Evolutionary conservation across 2,329 filamentous ascomycete species (phyloP), one percentile per base, ranked within the genome.

Genomic region (Xylariaceae sp.): DNA sequence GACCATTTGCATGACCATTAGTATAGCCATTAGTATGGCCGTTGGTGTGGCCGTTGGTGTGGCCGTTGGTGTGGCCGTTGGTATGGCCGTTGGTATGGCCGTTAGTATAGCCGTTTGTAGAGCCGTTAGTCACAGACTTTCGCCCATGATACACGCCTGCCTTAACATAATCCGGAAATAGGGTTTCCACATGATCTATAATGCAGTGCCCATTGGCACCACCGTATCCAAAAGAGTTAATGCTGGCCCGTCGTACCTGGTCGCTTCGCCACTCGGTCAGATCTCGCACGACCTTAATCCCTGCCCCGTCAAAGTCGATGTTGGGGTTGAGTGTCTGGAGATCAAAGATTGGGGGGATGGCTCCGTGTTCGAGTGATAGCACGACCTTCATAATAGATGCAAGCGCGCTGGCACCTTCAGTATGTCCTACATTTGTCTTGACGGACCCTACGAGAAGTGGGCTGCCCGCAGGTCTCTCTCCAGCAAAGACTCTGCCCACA

Each of bases 161-260:
- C n/a, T 11, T 13, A 5, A 51, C 15, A 24, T 45, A 45, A 15
- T 33, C 35, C 42, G 62, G 45, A 23, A 64, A 42, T 10, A 55
- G 32, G 20, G 36, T 36, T 23, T 51, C 44, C 18, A 61, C 61
- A 18, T 64, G 59, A 23, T 69, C 67, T 6, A 70, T 49, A 7
- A 70, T 59, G 33, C 63, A 63, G 26, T 70, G 67, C 0, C 57
- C 62, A 41, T 71, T 71, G 2, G 67, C 59, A 1, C 69, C 69
- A 4, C 68, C 68, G 30, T 58, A 70, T 2, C 69, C 68, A 29
- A 67, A 68, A 1, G 59, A 64, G 45, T 67, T 70, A 23, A 71
- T 58, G 3, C 62, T 64, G 0, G 61, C 64, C 0, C 67, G 56
- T 1, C 55, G 48, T 0, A 63, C 26, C 13, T 50, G 50, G 8